Evolutionary conservation across 2,329 filamentous ascomycete species (phyloP).

Genomic region (Fusarium algeriense): DNA sequence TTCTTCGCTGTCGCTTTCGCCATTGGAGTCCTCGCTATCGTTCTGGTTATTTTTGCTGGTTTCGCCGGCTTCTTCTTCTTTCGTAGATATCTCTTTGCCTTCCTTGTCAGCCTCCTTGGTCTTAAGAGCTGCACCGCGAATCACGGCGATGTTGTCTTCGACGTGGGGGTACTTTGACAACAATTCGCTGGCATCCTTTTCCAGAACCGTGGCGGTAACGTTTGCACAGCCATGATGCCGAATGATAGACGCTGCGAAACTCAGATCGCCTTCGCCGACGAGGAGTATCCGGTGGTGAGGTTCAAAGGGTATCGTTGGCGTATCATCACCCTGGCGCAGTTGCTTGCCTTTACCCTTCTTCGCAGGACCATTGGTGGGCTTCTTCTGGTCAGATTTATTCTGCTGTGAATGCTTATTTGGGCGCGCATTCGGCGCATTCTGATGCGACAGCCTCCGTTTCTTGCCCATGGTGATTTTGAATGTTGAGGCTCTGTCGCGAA

Average conservation of each 20-base stretch:
- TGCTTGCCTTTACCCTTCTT: constrained; percentile 45
- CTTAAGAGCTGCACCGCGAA: constrained; percentile 52
- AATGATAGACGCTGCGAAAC: constrained; percentile 77
- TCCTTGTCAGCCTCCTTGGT: constrained; percentile 25
- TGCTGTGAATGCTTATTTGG: constrained; percentile 40
- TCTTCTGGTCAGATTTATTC: constrained; percentile 36
- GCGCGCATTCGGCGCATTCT: constrained; percentile 32
- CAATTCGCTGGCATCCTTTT: constrained; percentile 69
- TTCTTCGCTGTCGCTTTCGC: constrained; percentile 35
- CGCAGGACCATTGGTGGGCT: constrained; percentile 35
- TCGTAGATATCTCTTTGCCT: neutral
- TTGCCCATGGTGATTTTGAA: constrained; percentile 52
- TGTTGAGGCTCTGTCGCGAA: constrained; percentile 16
- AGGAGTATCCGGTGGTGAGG: constrained; percentile 77
- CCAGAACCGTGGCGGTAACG: constrained; percentile 77
- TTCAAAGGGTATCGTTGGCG: constrained; percentile 74
- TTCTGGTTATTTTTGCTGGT: constrained; percentile 11
- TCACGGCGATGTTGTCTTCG: constrained; percentile 66
- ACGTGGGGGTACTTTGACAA: constrained; percentile 81
- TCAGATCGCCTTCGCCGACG: constrained; percentile 84
- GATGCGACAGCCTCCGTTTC: constrained; percentile 58
- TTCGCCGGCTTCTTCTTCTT: constrained; percentile 14
- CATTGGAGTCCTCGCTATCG: constrained; percentile 25
- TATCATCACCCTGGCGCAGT: constrained; percentile 44
- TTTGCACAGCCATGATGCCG: constrained; percentile 74